Percentiles rank a stretch among this genome's conserved stretches.
phyloP scores from a whole-genome alignment of 2,329 filamentous ascomycete genomes.

The Aspergillus ustus region DNA sequence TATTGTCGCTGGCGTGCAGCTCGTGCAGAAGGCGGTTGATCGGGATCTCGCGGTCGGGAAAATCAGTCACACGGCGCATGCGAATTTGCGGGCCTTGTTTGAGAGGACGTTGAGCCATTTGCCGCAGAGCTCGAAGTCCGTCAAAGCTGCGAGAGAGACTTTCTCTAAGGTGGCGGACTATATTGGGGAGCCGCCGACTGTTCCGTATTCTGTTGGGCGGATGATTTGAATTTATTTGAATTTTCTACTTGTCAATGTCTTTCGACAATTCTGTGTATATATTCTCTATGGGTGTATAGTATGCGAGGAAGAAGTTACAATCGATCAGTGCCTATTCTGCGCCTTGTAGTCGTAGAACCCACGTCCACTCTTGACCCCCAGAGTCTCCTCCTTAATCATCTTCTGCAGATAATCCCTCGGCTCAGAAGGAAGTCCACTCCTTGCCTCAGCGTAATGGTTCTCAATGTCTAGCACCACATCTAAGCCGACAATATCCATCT shows the following conservation, averaged over 20 bases:
- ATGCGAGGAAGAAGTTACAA: too few relatives aligned
- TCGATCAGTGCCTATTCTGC: not conserved
- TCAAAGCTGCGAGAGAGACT: slow-evolving; percentile 25
- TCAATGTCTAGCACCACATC: slow-evolving; percentile 49
- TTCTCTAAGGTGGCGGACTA: not conserved
- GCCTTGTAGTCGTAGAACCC: slow-evolving; percentile 12
- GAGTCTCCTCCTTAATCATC: slow-evolving; percentile 4
- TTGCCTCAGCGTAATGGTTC: slow-evolving; percentile 38
- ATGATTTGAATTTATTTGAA: not conserved
- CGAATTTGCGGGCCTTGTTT: slow-evolving; percentile 29
- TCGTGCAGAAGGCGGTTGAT: slow-evolving; percentile 33
- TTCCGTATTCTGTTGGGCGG: not conserved
- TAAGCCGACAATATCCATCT: slow-evolving; percentile 48
- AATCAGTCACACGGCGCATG: slow-evolving; percentile 30
- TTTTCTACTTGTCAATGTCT: too few relatives aligned
- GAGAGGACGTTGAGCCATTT: slow-evolving; percentile 31
- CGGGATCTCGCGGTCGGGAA: slow-evolving; percentile 29
- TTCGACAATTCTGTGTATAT: not conserved
- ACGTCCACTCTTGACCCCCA: slow-evolving; percentile 12
- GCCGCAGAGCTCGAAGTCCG: slow-evolving; percentile 37
- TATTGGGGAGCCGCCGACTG: not conserved
- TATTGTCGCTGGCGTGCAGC: slow-evolving; percentile 34
- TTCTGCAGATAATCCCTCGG: slow-evolving; percentile 6
- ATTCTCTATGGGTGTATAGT: not conserved
- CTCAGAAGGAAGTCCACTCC: slow-evolving; percentile 6